phyloP scores from a whole-genome alignment of 805 yeast genomes.

The Zygoascus flipseniorum region DNA sequence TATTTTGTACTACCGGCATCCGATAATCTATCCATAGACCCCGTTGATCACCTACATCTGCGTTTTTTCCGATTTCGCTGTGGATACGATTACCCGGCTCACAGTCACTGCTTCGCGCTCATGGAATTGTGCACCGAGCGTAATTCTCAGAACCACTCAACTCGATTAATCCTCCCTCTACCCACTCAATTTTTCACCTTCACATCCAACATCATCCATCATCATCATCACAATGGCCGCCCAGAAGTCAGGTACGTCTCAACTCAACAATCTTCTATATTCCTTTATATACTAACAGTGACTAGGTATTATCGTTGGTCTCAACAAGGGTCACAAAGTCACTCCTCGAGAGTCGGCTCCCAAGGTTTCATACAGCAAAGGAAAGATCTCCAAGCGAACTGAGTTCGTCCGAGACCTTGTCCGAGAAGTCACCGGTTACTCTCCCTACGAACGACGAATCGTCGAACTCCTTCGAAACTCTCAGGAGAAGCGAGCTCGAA shows the following conservation, averaged over 20 bases:
- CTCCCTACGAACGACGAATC: constrained; percentile 99
- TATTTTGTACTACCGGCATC: no score
- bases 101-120: neutral
- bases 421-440: constrained; percentile 96
- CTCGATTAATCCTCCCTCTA: neutral
- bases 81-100: neutral
- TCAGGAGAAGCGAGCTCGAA: constrained; percentile 99
- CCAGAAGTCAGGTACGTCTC: constrained; percentile 20
- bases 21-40: no score
- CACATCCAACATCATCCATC: constrained; percentile 1
- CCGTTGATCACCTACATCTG: no score
- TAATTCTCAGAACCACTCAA: constrained; percentile 4
- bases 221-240: constrained; percentile 17
- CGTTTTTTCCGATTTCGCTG: no score
- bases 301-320: constrained; percentile 88
- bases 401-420: constrained; percentile 90
- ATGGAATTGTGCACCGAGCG: neutral
- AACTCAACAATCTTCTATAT: neutral
- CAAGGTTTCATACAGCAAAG: constrained; percentile 93
- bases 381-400: constrained; percentile 92
- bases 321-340: constrained; percentile 99
- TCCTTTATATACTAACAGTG: neutral
- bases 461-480: constrained; percentile 99
- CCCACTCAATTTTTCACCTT: constrained; percentile 3
- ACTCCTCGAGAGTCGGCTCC: constrained; percentile 75